Percentiles rank a stretch among this genome's conserved stretches.
Evolutionary conservation across 331 rosid genomes (phyloP).

Genomic region (Telfairia occidentalis): DNA sequence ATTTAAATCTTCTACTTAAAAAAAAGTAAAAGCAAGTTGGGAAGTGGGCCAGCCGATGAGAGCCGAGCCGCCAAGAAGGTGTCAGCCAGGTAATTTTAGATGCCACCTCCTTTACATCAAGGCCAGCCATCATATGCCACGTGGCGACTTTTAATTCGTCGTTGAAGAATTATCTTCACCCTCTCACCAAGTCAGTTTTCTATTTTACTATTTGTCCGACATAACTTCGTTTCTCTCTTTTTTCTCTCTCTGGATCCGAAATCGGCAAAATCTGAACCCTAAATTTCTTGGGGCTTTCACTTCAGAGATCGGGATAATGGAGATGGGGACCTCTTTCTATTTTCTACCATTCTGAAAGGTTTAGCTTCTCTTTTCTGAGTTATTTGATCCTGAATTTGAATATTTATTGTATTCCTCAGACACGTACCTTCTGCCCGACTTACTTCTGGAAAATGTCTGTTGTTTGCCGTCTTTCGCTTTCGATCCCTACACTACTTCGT

Average conservation of each 20-base stretch:
- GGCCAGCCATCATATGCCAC: background rate
- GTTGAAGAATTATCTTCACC: slow-evolving; percentile 4
- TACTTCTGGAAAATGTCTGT: background rate
- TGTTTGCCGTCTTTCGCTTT: background rate
- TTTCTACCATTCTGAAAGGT: slow-evolving; percentile 31
- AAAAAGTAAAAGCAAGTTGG: background rate
- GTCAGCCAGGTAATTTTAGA: slow-evolving; percentile 4
- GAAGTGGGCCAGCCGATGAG: background rate
- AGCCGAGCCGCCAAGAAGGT: slow-evolving; percentile 4
- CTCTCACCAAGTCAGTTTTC: background rate
- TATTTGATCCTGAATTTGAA: slow-evolving; percentile 9
- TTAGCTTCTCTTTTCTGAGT: background rate
- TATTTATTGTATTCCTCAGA: background rate
- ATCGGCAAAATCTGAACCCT: slow-evolving; percentile 19
- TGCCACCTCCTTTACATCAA: background rate
- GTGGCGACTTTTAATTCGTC: background rate
- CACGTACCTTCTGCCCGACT: background rate
- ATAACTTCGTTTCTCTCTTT: slow-evolving; percentile 19
- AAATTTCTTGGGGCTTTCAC: background rate
- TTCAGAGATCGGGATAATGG: slow-evolving; percentile 6
- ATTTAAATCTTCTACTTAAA: too few relatives aligned
- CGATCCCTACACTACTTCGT: background rate
- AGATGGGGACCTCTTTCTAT: slow-evolving; percentile 23
- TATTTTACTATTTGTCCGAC: slow-evolving; percentile 11
- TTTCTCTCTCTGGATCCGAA: slow-evolving; percentile 35